Conservation (phyloP, 1,284 basidiomycete species). For the Pascua sp. region DNA sequence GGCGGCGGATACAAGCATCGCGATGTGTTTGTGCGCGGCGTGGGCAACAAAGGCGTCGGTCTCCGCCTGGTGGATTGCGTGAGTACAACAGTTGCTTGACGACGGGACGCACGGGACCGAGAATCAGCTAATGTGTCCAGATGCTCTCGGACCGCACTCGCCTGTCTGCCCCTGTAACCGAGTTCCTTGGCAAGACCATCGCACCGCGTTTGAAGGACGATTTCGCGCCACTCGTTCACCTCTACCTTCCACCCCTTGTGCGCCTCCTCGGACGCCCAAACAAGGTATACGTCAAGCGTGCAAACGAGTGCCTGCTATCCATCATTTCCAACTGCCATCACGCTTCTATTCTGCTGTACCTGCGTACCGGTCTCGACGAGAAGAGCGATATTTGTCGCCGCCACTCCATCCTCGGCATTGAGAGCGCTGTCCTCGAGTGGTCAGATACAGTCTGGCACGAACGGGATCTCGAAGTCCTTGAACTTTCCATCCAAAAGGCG, state of each 20-base stretch:
- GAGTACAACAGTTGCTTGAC: constrained; percentile 16
- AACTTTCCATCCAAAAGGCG: constrained; percentile 47
- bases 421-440: constrained; percentile 38
- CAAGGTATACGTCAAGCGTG: constrained; percentile 52
- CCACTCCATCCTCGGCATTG: constrained; percentile 32
- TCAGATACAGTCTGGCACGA: constrained; percentile 31
- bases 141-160: constrained; percentile 53
- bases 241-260: constrained; percentile 52
- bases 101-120: too few relatives aligned
- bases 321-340: constrained; percentile 51
- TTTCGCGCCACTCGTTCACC: constrained; percentile 48
- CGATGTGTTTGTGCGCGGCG: constrained; percentile 38
- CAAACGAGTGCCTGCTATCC: constrained; percentile 50
- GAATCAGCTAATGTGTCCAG: constrained; percentile 20
- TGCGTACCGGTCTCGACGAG: constrained; percentile 48
- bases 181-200: constrained; percentile 50
- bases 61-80: constrained; percentile 46
- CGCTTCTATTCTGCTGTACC: constrained; percentile 38
- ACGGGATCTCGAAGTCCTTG: constrained; percentile 42
- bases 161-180: constrained; percentile 52
- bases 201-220: constrained; percentile 48
- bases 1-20: constrained; percentile 49
- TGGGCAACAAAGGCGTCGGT: constrained; percentile 46
- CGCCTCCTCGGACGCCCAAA: constrained; percentile 53
- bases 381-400: constrained; percentile 47